These are phyloP conservation scores for Scutellaria barbata DNA, from an alignment of 257 asterid species.

Conservation along the genomic window DNA sequence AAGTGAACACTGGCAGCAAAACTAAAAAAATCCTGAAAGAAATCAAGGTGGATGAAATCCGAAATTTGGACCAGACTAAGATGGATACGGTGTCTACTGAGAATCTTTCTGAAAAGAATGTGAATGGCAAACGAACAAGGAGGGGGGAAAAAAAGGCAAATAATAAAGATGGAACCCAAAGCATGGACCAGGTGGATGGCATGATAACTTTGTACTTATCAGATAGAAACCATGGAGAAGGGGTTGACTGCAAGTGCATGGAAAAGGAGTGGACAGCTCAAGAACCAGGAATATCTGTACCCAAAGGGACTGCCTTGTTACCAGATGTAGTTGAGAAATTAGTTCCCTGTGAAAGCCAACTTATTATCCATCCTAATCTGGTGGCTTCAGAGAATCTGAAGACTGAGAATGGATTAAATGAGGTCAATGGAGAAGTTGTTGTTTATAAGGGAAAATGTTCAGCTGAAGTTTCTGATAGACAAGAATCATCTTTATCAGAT, in stretches of 20 bases:
- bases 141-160: slow-evolving; percentile 31
- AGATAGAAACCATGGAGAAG: slow-evolving; percentile 37
- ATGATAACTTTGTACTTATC: slow-evolving; percentile 39
- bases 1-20: slow-evolving; percentile 31
- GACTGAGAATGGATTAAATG: slow-evolving; percentile 24
- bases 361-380: slow-evolving; percentile 17
- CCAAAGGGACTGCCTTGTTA: slow-evolving; percentile 14
- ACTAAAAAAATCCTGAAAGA: slow-evolving; percentile 24
- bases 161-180: slow-evolving; percentile 28
- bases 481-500: slow-evolving; percentile 33
- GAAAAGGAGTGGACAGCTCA: slow-evolving; percentile 30
- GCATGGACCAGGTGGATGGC: slow-evolving; percentile 36
- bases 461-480: slow-evolving; percentile 30
- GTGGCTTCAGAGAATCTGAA: slow-evolving; percentile 25
- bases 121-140: slow-evolving; percentile 37
- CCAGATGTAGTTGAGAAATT: slow-evolving; percentile 18
- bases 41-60: slow-evolving; percentile 20
- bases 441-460: slow-evolving; percentile 36
- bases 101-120: slow-evolving; percentile 33
- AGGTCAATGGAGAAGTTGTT: slow-evolving; percentile 26
- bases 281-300: slow-evolving; percentile 34
- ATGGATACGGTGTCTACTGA: slow-evolving; percentile 34
- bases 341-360: slow-evolving; percentile 32
- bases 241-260: slow-evolving; percentile 14
- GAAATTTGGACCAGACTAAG: slow-evolving; percentile 36